phyloP scores from a whole-genome alignment of 192 early-diverging fungal genomes.

The Backusella sp. region DNA sequence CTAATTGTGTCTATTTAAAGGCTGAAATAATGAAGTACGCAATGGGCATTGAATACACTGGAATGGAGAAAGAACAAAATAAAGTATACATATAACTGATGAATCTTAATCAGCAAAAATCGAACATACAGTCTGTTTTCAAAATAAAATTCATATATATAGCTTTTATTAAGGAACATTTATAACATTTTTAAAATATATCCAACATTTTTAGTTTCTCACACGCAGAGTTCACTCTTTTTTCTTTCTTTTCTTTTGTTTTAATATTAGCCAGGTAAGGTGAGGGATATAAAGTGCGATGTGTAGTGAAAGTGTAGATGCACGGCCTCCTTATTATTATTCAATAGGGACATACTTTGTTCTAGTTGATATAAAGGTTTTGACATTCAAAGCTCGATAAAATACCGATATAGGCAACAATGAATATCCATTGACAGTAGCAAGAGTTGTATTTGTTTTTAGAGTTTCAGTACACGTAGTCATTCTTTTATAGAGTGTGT shows the following conservation, averaged over 20 bases:
- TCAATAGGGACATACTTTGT: neutral
- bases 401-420: no score
- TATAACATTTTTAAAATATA: neutral
- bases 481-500: no score
- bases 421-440: no score
- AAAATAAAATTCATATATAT: no score
- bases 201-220: neutral
- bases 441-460: no score
- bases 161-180: no score
- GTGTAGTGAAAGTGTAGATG: neutral
- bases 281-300: neutral
- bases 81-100: neutral
- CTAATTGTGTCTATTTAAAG: conserved; percentile 11
- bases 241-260: neutral
- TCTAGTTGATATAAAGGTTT: neutral
- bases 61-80: neutral
- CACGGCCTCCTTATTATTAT: neutral
- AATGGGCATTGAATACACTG: conserved; percentile 47
- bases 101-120: no score
- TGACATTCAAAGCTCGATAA: no score
- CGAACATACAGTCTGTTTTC: no score
- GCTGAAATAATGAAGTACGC: conserved; percentile 55
- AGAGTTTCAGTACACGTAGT: no score
- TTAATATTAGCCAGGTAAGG: neutral
- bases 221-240: neutral